These are phyloP conservation scores for Rhamnella rubrinervis DNA, from an alignment of 331 rosid species.

Conservation along the genomic window DNA sequence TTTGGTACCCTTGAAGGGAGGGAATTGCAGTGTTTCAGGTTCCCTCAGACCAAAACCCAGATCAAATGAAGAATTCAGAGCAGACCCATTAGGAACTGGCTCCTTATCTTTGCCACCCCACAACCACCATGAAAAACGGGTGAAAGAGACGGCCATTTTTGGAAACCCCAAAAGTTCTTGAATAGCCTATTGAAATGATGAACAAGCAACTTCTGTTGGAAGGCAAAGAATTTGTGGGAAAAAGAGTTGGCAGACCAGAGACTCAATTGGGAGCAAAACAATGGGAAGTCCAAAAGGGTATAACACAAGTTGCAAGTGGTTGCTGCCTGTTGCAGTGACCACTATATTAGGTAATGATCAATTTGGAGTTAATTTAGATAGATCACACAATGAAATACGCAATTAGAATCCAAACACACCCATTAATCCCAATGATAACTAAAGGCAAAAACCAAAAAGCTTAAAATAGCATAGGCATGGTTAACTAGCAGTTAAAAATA, in stretches of 20 bases:
- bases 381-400: slow-evolving; percentile 14
- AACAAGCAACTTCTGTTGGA: slow-evolving; percentile 13
- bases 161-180: slow-evolving; percentile 1
- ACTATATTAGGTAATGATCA: slow-evolving; percentile 51
- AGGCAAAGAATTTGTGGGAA: slow-evolving; percentile 29
- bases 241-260: slow-evolving; percentile 23
- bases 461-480: background rate
- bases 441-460: background rate
- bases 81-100: slow-evolving; percentile 44
- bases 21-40: slow-evolving; percentile 55
- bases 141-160: slow-evolving; percentile 61
- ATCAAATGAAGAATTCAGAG: slow-evolving; percentile 56
- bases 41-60: slow-evolving; percentile 56
- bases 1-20: slow-evolving; percentile 50
- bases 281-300: slow-evolving; percentile 18
- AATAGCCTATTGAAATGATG: slow-evolving; percentile 24
- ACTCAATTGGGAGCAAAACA: slow-evolving; percentile 27
- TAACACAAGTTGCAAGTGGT: slow-evolving; percentile 38
- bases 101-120: slow-evolving; percentile 80
- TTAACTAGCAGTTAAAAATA: slow-evolving; percentile 21
- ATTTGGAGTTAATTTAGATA: slow-evolving; percentile 21
- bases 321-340: slow-evolving; percentile 74
- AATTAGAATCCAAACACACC: slow-evolving; percentile 27
- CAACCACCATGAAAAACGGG: slow-evolving; percentile 69
- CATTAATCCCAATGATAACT: slow-evolving; percentile 2